Evolutionary conservation across 1,139 yeast genomes (phyloP).

Genomic region (Candida dubliniensis): DNA sequence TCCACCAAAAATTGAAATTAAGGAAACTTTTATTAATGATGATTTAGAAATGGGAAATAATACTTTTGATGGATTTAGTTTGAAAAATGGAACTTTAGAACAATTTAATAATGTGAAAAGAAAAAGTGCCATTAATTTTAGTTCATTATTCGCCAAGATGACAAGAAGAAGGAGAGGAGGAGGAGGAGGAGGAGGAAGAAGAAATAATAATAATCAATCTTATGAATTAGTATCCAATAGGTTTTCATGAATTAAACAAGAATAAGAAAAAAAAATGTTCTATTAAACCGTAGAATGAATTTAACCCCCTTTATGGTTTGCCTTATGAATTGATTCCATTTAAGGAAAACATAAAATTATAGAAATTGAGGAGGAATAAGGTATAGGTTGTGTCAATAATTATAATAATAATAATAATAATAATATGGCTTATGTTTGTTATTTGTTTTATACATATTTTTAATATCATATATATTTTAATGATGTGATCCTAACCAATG

Average conservation of each 20-base stretch:
- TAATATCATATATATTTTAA: no score
- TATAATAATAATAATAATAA: no score
- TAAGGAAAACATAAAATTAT: no score
- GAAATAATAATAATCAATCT: slow-evolving; percentile 4
- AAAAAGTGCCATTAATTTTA: slow-evolving; percentile 9
- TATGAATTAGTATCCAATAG: slow-evolving; percentile 10
- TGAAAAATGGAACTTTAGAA: slow-evolving; percentile 29
- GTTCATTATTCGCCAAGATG: slow-evolving; percentile 4
- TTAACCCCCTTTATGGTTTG: no score
- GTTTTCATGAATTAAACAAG: slow-evolving; percentile 6
- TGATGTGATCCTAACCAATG: no score
- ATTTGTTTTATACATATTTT: no score
- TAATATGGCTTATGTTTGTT: no score
- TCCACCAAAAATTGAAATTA: slow-evolving; percentile 34
- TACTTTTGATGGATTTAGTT: slow-evolving; percentile 24
- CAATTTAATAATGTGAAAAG: slow-evolving; percentile 33
- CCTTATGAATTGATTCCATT: no score
- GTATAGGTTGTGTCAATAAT: no score
- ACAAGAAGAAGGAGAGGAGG: slow-evolving; percentile 2
- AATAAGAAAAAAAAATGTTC: neutral
- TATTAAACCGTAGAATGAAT: neutral
- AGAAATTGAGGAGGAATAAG: no score
- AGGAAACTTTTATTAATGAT: slow-evolving; percentile 11
- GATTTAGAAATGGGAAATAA: slow-evolving; percentile 25
- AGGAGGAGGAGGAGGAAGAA: neutral